These are phyloP conservation scores for Lactifluus piperatus DNA, from an alignment of 768 basidiomycete genomes.

Conservation along the genomic window DNA sequence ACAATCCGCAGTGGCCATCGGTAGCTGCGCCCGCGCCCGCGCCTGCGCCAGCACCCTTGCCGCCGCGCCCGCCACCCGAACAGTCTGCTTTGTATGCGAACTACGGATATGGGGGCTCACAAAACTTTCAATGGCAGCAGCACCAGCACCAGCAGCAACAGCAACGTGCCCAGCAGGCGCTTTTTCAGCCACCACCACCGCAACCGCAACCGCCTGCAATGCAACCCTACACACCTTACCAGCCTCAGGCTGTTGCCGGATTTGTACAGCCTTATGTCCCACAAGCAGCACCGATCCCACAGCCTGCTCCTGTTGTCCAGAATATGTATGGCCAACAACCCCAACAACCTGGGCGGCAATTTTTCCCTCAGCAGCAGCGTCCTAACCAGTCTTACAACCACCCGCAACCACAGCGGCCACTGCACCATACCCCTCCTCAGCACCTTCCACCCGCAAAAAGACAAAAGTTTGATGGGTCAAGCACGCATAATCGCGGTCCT, in stretches of 20 bases:
- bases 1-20: constrained; percentile 55
- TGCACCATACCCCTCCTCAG: constrained; percentile 61
- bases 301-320: constrained; percentile 36
- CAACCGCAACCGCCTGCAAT: constrained; percentile 46
- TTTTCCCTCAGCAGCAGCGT: constrained; percentile 36
- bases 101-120: constrained; percentile 79
- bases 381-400: constrained; percentile 34
- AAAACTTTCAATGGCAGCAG: constrained; percentile 50
- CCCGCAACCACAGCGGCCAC: constrained; percentile 29
- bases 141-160: constrained; percentile 50
- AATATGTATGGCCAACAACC: constrained; percentile 26
- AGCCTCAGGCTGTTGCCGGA: constrained; percentile 47
- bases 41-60: constrained; percentile 25
- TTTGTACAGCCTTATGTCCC: constrained; percentile 62
- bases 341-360: constrained; percentile 39
- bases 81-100: constrained; percentile 85
- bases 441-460: constrained; percentile 90
- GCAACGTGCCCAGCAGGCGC: constrained; percentile 40
- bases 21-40: constrained; percentile 48
- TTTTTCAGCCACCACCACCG: constrained; percentile 43
- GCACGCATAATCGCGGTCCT: constrained; percentile 39
- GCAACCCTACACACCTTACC: constrained; percentile 68
- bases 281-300: constrained; percentile 46
- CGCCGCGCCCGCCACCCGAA: constrained; percentile 61
- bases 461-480: constrained; percentile 63